Base-by-base conservation (phyloP, 257 asterid genomes). In the Coffea eugenioides region DNA sequence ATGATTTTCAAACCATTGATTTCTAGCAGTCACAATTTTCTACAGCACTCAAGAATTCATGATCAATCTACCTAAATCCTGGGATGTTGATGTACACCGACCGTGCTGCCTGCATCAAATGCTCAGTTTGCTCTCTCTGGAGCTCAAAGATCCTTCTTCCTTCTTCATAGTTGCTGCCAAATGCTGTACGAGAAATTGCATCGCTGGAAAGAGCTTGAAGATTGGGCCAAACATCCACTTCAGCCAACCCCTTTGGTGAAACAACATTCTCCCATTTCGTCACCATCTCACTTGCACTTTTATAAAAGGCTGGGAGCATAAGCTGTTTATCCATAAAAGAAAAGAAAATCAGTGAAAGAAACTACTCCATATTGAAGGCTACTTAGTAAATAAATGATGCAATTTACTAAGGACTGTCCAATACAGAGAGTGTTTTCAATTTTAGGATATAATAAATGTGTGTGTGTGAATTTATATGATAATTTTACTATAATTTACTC, bases 101-200 rank as follows among this genome's bases (percentile, higher is more conserved):
- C 5, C 51, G 65, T 41, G 1, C 16, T 49, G 66, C 81, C 39
- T 16, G 12, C 6, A 64, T 20, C 62, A 77, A 45, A 71, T 61
- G 75, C 21, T 51, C 49, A 31, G 75, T 79, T 34, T 82, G 84
- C 25, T 82, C 84, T 21, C 74, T 72, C 64, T 79, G 83, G 1
- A 79, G 78, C n/a, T 79, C 83, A 69, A 83, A 83, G n/a, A 83
- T 79, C 56, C 36, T 77, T 43, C 45, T 77, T 67, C 84, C 84
- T 77, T 82, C 69, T 70, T 71, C 79, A 34, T 59, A 82, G 54
- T 65, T 36, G 54, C 81, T 77, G n/a, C 84, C 84, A 69, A 81
- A 75, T 9, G 84, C 84, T 23, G 84, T 81, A 9, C 84, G 64
- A 0, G 84, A 76, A 46, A 81, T 81, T 46, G 71, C 84, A 49